phyloP scores from a whole-genome alignment of 306 rosid genomes.

The Vigna unguiculata region DNA sequence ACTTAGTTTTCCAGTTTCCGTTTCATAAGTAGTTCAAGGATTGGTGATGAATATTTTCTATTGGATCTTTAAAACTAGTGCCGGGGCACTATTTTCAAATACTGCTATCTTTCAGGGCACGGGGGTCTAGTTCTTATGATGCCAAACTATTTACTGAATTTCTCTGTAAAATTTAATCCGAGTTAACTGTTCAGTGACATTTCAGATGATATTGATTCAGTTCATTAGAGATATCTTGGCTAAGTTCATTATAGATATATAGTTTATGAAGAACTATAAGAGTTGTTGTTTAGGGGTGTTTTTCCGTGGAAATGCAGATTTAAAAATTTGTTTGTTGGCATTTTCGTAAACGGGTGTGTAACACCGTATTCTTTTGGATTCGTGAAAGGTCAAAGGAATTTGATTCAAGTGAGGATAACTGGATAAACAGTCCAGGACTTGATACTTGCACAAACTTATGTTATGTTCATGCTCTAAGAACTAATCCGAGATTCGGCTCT shows the following conservation, averaged over 20 bases:
- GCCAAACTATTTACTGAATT: slow-evolving; percentile 15
- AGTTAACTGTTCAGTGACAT: slow-evolving; percentile 5
- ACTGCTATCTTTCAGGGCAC: neutral
- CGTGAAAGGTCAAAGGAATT: slow-evolving; percentile 29
- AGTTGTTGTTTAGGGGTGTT: neutral
- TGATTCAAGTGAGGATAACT: slow-evolving; percentile 28
- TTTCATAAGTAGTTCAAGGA: slow-evolving; percentile 5
- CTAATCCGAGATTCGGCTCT: slow-evolving; percentile 39
- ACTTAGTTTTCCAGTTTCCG: slow-evolving; percentile 10
- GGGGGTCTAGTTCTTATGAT: neutral
- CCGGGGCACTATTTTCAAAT: neutral
- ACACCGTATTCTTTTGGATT: slow-evolving; percentile 16
- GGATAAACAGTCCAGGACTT: slow-evolving; percentile 2
- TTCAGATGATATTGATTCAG: slow-evolving; percentile 22
- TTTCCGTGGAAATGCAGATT: slow-evolving; percentile 8
- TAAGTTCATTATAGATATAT: slow-evolving; percentile 8
- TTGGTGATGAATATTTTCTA: neutral
- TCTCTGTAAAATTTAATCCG: slow-evolving; percentile 14
- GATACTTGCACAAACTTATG: slow-evolving; percentile 26
- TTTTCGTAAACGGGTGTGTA: neutral
- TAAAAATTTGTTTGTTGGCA: neutral
- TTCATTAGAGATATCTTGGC: slow-evolving; percentile 25
- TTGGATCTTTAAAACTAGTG: slow-evolving; percentile 11
- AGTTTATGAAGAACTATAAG: neutral
- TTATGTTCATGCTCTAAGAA: slow-evolving; percentile 22